Evolutionary conservation across 768 basidiomycete genomes (phyloP).

Genomic region (Grammothele lineata): DNA sequence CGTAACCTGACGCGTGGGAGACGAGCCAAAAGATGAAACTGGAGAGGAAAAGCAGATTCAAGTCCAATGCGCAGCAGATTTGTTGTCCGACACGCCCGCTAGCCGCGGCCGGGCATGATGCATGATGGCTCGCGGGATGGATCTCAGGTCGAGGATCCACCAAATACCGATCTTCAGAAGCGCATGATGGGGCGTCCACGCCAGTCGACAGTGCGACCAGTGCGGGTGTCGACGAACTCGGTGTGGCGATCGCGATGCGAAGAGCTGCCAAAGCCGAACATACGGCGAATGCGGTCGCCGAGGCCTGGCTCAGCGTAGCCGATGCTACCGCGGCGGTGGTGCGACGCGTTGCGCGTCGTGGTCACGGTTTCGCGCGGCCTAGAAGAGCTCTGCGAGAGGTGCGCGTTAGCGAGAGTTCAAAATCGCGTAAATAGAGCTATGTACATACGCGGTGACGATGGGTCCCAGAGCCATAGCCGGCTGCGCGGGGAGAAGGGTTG

Average conservation of each 20-base stretch:
- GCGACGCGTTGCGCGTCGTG: slow-evolving; percentile 3
- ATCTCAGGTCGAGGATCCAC: no score
- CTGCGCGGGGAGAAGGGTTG: background rate
- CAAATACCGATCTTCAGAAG: no score
- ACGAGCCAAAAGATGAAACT: background rate
- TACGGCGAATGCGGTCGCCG: slow-evolving; percentile 34
- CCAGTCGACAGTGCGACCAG: slow-evolving; percentile 41
- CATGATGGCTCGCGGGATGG: no score
- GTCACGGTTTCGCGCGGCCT: slow-evolving; percentile 3
- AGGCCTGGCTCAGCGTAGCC: slow-evolving; percentile 19
- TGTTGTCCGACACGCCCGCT: no score
- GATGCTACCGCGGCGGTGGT: slow-evolving; percentile 13
- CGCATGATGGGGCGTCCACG: slow-evolving; percentile 51
- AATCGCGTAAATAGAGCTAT: no score
- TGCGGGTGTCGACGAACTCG: slow-evolving; percentile 23
- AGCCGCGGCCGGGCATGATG: no score
- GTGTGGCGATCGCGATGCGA: slow-evolving; percentile 7
- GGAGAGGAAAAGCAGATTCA: background rate
- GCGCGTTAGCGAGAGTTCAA: no score
- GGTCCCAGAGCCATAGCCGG: background rate
- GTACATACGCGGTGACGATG: slow-evolving; percentile 13
- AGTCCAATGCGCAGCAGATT: no score
- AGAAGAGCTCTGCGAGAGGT: slow-evolving; percentile 8
- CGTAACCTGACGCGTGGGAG: background rate
- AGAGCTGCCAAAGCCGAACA: slow-evolving; percentile 30